Evolutionary conservation across 305 asterid species (phyloP).

Genomic region (Stenogyne calaminthoides): DNA sequence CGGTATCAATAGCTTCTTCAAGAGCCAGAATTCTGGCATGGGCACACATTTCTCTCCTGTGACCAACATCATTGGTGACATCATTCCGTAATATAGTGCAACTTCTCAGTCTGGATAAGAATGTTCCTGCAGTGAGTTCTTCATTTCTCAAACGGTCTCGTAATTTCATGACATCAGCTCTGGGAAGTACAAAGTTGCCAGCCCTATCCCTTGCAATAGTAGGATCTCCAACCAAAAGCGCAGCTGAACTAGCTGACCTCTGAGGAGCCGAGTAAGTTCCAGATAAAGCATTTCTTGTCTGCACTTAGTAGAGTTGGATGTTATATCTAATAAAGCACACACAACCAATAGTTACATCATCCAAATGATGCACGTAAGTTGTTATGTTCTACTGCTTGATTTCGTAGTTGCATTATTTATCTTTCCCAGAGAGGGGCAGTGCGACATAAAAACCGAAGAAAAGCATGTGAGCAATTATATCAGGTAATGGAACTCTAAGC

Average conservation of each 20-base stretch:
- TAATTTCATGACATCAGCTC: slow-evolving; percentile 98
- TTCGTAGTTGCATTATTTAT: background rate
- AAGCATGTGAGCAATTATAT: background rate
- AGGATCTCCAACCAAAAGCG: slow-evolving; percentile 99
- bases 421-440: background rate
- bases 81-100: slow-evolving; percentile 69
- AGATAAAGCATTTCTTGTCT: slow-evolving; percentile 96
- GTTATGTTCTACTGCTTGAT: background rate
- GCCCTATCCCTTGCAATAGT: slow-evolving; percentile 88
- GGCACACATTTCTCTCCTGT: slow-evolving; percentile 98
- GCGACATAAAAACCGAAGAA: background rate
- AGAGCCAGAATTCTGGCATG: slow-evolving; percentile 97
- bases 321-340: slow-evolving; percentile 32
- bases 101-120: slow-evolving; percentile 62
- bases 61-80: slow-evolving; percentile 78
- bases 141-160: slow-evolving; percentile 98
- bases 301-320: slow-evolving; percentile 36
- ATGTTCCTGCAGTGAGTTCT: slow-evolving; percentile 92
- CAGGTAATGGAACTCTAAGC: slow-evolving; percentile 9
- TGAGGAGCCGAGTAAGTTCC: slow-evolving; percentile 99
- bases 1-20: slow-evolving; percentile 99
- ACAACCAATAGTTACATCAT: background rate
- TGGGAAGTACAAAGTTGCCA: slow-evolving; percentile 97
- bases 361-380: background rate
- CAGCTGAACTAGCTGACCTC: slow-evolving; percentile 98